phyloP scores from a whole-genome alignment of 768 basidiomycete species.

The Agaricus subrufescens region DNA sequence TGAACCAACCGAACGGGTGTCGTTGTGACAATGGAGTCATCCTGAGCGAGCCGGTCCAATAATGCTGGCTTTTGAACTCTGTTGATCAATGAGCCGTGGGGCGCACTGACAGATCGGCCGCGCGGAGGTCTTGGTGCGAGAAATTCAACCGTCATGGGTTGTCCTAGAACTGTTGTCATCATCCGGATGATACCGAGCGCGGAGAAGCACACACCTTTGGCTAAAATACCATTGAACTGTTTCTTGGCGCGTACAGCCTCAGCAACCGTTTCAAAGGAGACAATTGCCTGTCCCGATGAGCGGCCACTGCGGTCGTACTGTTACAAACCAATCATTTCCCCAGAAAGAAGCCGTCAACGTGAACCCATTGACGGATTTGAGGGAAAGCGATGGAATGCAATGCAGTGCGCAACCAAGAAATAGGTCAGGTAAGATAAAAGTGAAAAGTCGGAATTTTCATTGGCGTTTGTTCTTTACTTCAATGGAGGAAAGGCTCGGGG shows the following conservation, averaged over 20 bases:
- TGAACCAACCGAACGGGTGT: conserved; percentile 13
- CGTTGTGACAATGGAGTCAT: conserved; percentile 32
- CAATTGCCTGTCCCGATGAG: conserved; percentile 76
- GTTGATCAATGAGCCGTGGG: conserved; percentile 61
- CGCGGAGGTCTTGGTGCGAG: conserved; percentile 42
- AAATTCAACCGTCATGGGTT: conserved; percentile 71
- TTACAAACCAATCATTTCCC: conserved; percentile 27
- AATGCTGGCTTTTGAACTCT: conserved; percentile 75
- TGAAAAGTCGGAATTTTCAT: conserved; percentile 36
- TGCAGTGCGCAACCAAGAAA: conserved; percentile 26
- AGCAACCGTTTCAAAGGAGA: conserved; percentile 71
- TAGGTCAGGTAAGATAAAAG: conserved; percentile 20
- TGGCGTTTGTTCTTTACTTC: conserved; percentile 40
- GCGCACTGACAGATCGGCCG: conserved; percentile 48
- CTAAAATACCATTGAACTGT: conserved; percentile 80
- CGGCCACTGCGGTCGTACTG: conserved; percentile 97
- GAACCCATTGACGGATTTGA: not conserved
- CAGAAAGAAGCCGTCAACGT: conserved; percentile 7
- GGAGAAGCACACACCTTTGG: conserved; percentile 60
- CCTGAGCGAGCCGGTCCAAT: conserved; percentile 54
- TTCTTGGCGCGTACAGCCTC: conserved; percentile 84
- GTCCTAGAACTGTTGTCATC: conserved; percentile 39
- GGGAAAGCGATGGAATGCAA: not conserved
- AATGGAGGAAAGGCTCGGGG: conserved; percentile 52
- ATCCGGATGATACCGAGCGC: not conserved